Conservation (phyloP, 2,329 filamentous ascomycete genomes). For the Colletotrichum sp. region DNA sequence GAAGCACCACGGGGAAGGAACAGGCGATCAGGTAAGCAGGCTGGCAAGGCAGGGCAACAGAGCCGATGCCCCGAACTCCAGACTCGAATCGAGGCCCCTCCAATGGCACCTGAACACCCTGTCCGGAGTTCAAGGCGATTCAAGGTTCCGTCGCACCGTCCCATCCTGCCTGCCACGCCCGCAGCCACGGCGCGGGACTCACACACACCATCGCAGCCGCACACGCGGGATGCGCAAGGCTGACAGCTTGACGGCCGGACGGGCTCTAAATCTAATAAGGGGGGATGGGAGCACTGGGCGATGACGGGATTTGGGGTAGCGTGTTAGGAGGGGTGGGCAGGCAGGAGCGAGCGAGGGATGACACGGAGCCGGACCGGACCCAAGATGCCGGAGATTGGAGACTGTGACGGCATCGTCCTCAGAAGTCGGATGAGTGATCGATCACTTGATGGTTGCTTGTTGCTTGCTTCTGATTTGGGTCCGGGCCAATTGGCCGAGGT, state of each 20-base stretch:
- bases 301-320: not conserved
- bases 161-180: slow-evolving; percentile 3
- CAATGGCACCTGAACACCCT: not conserved
- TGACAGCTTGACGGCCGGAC: not conserved
- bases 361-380: slow-evolving; percentile 13
- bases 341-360: not conserved
- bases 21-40: not conserved
- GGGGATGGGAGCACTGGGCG: not conserved
- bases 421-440: not conserved
- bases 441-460: not conserved
- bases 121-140: not conserved
- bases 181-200: not conserved
- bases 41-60: not conserved
- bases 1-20: not conserved
- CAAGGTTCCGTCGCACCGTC: not conserved
- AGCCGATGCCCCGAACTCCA: not conserved
- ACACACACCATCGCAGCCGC: not conserved
- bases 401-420: slow-evolving; percentile 6
- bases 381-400: slow-evolving; percentile 14
- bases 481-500: slow-evolving; percentile 16
- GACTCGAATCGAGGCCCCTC: not conserved
- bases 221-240: not conserved
- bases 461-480: not conserved
- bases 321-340: not conserved
- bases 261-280: not conserved